Evolutionary conservation across 1,139 yeast species (phyloP), one percentile per base, ranked within the genome.

Genomic region (Debaryomyces psychrophilus): DNA sequence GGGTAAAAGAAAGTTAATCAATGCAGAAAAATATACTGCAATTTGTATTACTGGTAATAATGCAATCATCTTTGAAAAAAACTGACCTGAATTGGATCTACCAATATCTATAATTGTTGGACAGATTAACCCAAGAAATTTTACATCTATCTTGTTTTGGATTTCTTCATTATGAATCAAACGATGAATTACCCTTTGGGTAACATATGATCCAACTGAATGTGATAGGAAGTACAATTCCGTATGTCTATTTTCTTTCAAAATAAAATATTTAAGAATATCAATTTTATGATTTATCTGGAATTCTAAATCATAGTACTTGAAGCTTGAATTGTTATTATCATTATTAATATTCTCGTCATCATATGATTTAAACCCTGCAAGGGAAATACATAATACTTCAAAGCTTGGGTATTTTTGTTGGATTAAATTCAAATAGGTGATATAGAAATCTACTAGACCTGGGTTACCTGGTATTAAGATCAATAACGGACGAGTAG

Each of bases 391-490:
- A 41, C 83, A 79, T 35, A 81, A 62, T 1, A 80, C 53, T 55
- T 81, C 85, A 43, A 70, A 65, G 2, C 63, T 59, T 0, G 86
- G 84, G 43, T 69, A 61, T 31, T 59, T 57, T 28, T 59, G 49
- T 44, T 80, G 81, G 42, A 83, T 59, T 31, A 69, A 58, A 29
- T 67, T 68, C 31, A 83, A 64, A 55, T 79, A 83, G 1, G 76
- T 71, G 8, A 68, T 67, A 58, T 84, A 84, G 59, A 73, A 83
- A 50, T 81, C 83, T 26, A 80, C 75, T 20, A 84, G 60, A 0
- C 89, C 90, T 0, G 90, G 90, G 52, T 84, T 84, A 0, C 90
- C 90, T 0, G 90, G 89, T 8, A 84, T 71, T 50, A 83, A 69
- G n/a, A 80, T 66, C 28, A 83, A 54, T 33, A 79, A 50, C n/a